Percentiles rank a stretch among this genome's conserved stretches.
These are phyloP conservation scores for Epichloe amarillans DNA, from an alignment of 2,329 filamentous ascomycete species.

Conservation along the genomic window DNA sequence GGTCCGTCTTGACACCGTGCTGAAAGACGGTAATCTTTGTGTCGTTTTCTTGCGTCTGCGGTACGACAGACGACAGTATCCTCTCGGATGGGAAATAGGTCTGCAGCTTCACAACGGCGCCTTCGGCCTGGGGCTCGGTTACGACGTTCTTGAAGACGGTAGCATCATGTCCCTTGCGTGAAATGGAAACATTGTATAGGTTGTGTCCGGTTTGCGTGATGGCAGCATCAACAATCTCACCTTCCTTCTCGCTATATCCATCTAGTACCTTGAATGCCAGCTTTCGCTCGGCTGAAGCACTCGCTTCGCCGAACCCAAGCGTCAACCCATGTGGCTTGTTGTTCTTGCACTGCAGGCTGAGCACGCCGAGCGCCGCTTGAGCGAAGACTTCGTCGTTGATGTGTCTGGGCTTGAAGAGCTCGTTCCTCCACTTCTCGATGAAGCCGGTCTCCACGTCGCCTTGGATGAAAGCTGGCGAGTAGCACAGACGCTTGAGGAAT, in stretches of 20 bases:
- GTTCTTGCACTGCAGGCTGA: constrained; percentile 35
- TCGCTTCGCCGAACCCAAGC: constrained; percentile 40
- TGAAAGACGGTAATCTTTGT: constrained; percentile 68
- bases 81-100: constrained; percentile 69
- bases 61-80: constrained; percentile 65
- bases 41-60: constrained; percentile 36
- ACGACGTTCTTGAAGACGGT: constrained; percentile 32
- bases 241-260: constrained; percentile 47
- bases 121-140: constrained; percentile 21
- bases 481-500: constrained; percentile 81
- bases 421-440: constrained; percentile 73
- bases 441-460: constrained; percentile 94
- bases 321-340: constrained; percentile 31
- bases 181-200: constrained; percentile 33
- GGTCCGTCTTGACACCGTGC: constrained; percentile 44
- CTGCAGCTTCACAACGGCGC: constrained; percentile 19
- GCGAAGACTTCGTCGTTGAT: constrained; percentile 63
- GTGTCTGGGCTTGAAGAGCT: constrained; percentile 55
- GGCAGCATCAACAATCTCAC: constrained; percentile 43
- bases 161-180: constrained; percentile 25
- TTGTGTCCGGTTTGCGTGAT: constrained; percentile 34
- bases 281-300: constrained; percentile 28
- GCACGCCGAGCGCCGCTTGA: constrained; percentile 71
- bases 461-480: constrained; percentile 65
- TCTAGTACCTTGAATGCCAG: constrained; percentile 46